Base-by-base conservation (phyloP, 257 asterid species). In the Solanum microdontum region DNA sequence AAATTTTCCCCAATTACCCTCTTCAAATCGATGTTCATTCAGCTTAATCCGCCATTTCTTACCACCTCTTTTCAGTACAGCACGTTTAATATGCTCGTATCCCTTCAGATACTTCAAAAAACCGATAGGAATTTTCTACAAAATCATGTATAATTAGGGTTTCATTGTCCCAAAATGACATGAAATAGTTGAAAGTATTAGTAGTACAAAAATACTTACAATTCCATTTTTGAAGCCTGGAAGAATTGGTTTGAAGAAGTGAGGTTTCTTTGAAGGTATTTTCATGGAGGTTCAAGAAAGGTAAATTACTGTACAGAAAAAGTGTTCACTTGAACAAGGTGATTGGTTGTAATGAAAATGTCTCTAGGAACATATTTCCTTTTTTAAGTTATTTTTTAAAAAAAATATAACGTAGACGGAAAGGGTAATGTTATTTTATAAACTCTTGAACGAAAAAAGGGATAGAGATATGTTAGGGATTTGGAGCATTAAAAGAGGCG, bases 141-240 rank as follows among this genome's bases (percentile, higher is more conserved):
- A 30, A 55, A 62, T 15, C 4, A 72, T 32, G 43, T 15, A 32
- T 32, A 72, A 72, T 33, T 26, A 77, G 36, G 51, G 60, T 23
- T 0, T 1, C 26, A 43, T 75, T 73, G 28, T 19, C 19, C 19
- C 73, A 66, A 66, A 70, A 70, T 30, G 40, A 36, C 79, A 15
- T 17, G 62, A 51, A 51, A 55, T 19, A 55, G 9, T 55, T 19
- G 24, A 55, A 55, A 19, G 66, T 19, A 55, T 55, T 55, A 55
- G 26, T 23, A 60, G 28, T 60, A 60, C 10, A 2, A 51, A 21
- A 60, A 60, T 23, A 72, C 80, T 55, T 14, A 82, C 86, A 14
- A 88, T 13, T 73, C 89, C 89, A 73, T 84, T 30, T 39, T 73
- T 73, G 87, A 72, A 88, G 5, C 89, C 89, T 24, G 87, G 89